phyloP scores from a whole-genome alignment of 2,329 filamentous ascomycete species.

The Nemania bipapillata region DNA sequence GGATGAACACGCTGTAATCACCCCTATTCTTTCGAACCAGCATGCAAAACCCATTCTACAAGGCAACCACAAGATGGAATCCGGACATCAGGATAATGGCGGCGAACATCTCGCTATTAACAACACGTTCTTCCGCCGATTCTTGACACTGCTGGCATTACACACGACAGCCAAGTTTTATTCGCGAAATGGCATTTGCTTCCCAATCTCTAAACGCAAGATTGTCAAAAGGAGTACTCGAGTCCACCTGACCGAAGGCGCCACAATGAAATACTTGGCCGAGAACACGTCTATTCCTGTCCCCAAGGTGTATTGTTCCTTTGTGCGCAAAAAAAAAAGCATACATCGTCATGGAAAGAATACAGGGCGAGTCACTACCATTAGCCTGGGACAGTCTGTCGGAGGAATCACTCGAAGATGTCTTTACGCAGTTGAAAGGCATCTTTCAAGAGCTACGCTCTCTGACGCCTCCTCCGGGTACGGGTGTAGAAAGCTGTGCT shows the following conservation, averaged over 20 bases:
- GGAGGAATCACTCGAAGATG: neutral
- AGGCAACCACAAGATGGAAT: neutral
- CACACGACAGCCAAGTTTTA: slow-evolving; percentile 10
- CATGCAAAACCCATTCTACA: too few species aligned
- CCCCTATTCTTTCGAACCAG: too few species aligned
- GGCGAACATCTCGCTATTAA: slow-evolving; percentile 13
- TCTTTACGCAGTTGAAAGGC: neutral
- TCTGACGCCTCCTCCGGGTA: slow-evolving; percentile 7
- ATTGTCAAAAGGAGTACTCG: neutral
- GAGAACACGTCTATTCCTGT: slow-evolving; percentile 6
- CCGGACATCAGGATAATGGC: neutral
- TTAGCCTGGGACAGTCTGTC: neutral
- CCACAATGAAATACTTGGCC: slow-evolving; percentile 1
- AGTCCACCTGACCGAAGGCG: slow-evolving; percentile 5
- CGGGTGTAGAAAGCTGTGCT: slow-evolving; percentile 15
- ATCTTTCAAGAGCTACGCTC: slow-evolving; percentile 8
- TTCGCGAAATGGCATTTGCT: neutral
- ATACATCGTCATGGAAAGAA: slow-evolving; percentile 17
- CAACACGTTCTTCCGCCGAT: slow-evolving; percentile 10
- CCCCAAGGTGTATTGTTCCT: slow-evolving; percentile 12
- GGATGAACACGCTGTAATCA: too few species aligned
- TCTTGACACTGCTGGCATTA: slow-evolving; percentile 4
- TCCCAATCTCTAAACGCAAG: slow-evolving; percentile 3
- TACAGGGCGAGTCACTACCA: neutral
- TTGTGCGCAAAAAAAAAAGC: slow-evolving; percentile 8